Conservation (phyloP, 1,139 yeast genomes). For the Candida frijolesensis region DNA sequence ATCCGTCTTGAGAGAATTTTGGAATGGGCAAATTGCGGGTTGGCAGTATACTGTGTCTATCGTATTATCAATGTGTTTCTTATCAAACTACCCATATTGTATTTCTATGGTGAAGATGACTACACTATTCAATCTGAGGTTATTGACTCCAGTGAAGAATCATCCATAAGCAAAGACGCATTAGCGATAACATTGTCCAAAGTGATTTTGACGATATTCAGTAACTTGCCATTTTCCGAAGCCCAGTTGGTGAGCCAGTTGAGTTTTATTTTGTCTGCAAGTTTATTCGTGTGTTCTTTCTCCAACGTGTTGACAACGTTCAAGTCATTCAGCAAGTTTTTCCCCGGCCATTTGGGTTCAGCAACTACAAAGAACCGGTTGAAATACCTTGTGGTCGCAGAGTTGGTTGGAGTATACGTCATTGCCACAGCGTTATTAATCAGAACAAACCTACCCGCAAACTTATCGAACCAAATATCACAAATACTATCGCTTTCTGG, state of each 20-base stretch:
- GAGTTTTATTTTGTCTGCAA: constrained; percentile 64
- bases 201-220: constrained; percentile 32
- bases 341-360: constrained; percentile 31
- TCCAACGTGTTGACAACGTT: constrained; percentile 62
- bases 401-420: constrained; percentile 76
- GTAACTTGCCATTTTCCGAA: constrained; percentile 36
- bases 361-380: constrained; percentile 34
- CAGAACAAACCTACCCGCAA: constrained; percentile 70
- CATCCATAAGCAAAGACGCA: constrained; percentile 48
- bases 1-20: constrained; percentile 13
- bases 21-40: constrained; percentile 25
- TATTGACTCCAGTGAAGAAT: constrained; percentile 13
- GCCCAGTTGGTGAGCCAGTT: constrained; percentile 64
- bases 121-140: constrained; percentile 6
- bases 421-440: constrained; percentile 79
- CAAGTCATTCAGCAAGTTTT: constrained; percentile 35
- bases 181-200: constrained; percentile 68
- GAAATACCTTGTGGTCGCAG: constrained; percentile 58
- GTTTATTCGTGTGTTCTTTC: constrained; percentile 66
- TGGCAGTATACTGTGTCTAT: constrained; percentile 67
- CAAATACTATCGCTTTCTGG: constrained; percentile 44
- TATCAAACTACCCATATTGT: constrained; percentile 38
- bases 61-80: constrained; percentile 53
- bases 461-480: constrained; percentile 55
- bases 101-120: constrained; percentile 9